These are phyloP conservation scores for Sarocladium oryzae DNA, from an alignment of 2,329 filamentous ascomycete genomes.

Conservation along the genomic window DNA sequence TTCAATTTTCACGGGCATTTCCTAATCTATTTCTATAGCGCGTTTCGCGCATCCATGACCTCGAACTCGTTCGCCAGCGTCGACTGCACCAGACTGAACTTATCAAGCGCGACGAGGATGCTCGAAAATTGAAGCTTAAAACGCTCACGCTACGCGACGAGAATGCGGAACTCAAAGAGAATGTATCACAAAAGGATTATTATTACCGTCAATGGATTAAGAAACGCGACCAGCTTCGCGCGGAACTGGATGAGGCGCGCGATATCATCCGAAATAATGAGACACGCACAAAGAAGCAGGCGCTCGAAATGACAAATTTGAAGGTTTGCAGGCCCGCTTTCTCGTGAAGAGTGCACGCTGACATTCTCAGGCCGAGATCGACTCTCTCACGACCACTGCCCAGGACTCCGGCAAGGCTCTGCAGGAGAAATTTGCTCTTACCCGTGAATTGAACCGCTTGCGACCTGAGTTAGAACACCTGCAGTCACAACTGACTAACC, in stretches of 20 bases:
- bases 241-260: slow-evolving; percentile 37
- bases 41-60: slow-evolving; percentile 39
- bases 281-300: slow-evolving; percentile 40
- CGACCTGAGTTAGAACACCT: slow-evolving; percentile 53
- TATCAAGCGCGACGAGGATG: slow-evolving; percentile 68
- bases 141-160: slow-evolving; percentile 69
- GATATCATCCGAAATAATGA: slow-evolving; percentile 39
- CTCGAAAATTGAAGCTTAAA: slow-evolving; percentile 62
- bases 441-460: slow-evolving; percentile 44
- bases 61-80: slow-evolving; percentile 66
- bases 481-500: slow-evolving; percentile 45
- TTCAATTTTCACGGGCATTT: background rate
- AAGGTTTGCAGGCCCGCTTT: slow-evolving; percentile 30
- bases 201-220: slow-evolving; percentile 44
- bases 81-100: slow-evolving; percentile 58
- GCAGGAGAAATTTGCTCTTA: slow-evolving; percentile 48
- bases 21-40: slow-evolving; percentile 28
- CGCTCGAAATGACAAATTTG: slow-evolving; percentile 40
- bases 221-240: slow-evolving; percentile 31
- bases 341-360: background rate
- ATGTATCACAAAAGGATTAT: slow-evolving; percentile 53
- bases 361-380: slow-evolving; percentile 57
- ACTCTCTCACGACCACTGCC: slow-evolving; percentile 58
- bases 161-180: slow-evolving; percentile 59
- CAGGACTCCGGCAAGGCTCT: slow-evolving; percentile 66